Evolutionary conservation across 2,329 filamentous ascomycete species (phyloP).

Genomic region (Aspergillus oerlinghausenensis): DNA sequence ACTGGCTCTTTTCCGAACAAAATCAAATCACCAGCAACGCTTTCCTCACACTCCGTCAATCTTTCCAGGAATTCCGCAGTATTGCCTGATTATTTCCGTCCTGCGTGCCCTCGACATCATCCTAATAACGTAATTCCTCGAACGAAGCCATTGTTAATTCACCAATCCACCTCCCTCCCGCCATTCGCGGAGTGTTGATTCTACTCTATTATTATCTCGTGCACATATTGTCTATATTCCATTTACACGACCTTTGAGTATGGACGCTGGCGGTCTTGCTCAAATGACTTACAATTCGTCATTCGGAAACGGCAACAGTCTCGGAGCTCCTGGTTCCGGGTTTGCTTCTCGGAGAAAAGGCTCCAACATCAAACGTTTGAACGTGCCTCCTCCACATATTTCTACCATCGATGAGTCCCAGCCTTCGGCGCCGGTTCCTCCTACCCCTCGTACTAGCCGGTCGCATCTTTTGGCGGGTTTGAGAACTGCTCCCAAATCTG

Average conservation of each 20-base stretch:
- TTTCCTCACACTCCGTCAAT: background rate
- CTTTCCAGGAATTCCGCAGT: background rate
- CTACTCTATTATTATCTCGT: constrained; percentile 14
- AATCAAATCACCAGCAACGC: background rate
- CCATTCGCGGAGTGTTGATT: background rate
- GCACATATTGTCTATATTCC: constrained; percentile 27
- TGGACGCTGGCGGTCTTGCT: constrained; percentile 99
- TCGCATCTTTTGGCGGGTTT: constrained; percentile 91
- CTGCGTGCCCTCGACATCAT: constrained; percentile 15
- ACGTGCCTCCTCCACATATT: constrained; percentile 69
- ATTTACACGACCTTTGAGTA: constrained; percentile 33
- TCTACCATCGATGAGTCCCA: constrained; percentile 60
- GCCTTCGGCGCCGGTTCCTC: constrained; percentile 59
- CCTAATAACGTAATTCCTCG: constrained; percentile 31
- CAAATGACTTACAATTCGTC: constrained; percentile 92
- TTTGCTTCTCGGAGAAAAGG: constrained; percentile 83
- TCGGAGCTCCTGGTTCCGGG: constrained; percentile 72
- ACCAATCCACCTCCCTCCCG: constrained; percentile 9
- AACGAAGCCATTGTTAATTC: constrained; percentile 22
- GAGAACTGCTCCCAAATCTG: constrained; percentile 86
- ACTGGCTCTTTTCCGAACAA: background rate
- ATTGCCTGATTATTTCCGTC: constrained; percentile 11
- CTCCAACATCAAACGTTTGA: constrained; percentile 83
- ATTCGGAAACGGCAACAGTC: constrained; percentile 60
- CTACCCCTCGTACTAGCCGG: constrained; percentile 87